These are phyloP conservation scores for Botryotinia convoluta DNA, from an alignment of 2,329 filamentous ascomycete genomes.

Conservation along the genomic window DNA sequence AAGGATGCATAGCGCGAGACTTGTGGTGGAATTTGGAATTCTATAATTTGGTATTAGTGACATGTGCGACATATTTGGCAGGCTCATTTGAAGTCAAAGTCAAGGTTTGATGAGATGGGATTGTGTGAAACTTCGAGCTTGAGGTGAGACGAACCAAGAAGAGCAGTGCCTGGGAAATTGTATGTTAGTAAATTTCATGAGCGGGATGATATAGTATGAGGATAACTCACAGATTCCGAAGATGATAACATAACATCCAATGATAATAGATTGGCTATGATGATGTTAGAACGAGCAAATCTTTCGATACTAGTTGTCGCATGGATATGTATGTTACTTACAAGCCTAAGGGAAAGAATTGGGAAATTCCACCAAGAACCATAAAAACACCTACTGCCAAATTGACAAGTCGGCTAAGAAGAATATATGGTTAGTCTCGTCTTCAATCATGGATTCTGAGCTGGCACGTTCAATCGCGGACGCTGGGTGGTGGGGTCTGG, in stretches of 20 bases:
- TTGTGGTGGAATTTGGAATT: constrained; percentile 94
- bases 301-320: background rate
- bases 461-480: constrained; percentile 24
- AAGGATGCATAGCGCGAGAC: constrained; percentile 93
- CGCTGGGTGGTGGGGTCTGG: constrained; percentile 14
- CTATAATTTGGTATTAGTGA: constrained; percentile 39
- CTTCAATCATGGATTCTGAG: background rate
- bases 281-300: background rate
- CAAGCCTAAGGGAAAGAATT: constrained; percentile 54
- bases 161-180: constrained; percentile 56
- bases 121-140: constrained; percentile 20
- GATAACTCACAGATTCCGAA: constrained; percentile 74
- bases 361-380: constrained; percentile 76
- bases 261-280: constrained; percentile 66
- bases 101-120: background rate
- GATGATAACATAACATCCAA: constrained; percentile 83
- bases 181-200: constrained; percentile 27
- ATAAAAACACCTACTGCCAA: constrained; percentile 83
- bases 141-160: constrained; percentile 50
- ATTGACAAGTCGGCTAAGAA: constrained; percentile 84
- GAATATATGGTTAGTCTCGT: constrained; percentile 32
- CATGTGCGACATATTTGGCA: background rate
- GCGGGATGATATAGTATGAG: constrained; percentile 4
- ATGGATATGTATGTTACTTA: constrained; percentile 36
- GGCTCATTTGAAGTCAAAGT: background rate